Evolutionary conservation across 176 grass and related monocot species (phyloP).

Genomic region (Oryza glumipatula): DNA sequence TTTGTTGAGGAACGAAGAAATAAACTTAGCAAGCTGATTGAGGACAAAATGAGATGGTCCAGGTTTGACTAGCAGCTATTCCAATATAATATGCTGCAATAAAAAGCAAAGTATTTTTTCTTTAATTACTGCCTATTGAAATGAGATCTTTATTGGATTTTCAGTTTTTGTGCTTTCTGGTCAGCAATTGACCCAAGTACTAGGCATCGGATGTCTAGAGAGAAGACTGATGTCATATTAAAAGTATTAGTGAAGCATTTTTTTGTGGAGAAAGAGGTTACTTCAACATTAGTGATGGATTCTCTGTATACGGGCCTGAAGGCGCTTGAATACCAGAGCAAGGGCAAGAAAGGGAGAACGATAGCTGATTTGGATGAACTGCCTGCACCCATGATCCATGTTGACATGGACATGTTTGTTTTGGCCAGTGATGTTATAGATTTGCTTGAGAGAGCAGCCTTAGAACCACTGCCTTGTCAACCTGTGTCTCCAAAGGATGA

Average conservation of each 20-base stretch:
- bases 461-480: slow-evolving; percentile 67
- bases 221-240: slow-evolving; percentile 69
- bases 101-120: neutral
- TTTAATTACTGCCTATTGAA: slow-evolving; percentile 4
- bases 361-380: slow-evolving; percentile 67
- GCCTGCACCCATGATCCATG: slow-evolving; percentile 62
- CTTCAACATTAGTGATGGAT: slow-evolving; percentile 92
- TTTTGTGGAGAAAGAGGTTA: slow-evolving; percentile 93
- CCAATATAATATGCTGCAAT: slow-evolving; percentile 13
- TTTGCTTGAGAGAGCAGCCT: slow-evolving; percentile 73
- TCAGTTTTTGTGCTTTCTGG: slow-evolving; percentile 87
- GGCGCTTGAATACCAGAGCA: slow-evolving; percentile 77
- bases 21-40: slow-evolving; percentile 83
- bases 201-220: slow-evolving; percentile 68
- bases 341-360: slow-evolving; percentile 60
- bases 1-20: slow-evolving; percentile 91
- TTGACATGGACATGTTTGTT: slow-evolving; percentile 85
- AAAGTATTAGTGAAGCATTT: slow-evolving; percentile 91
- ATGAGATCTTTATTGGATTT: slow-evolving; percentile 43
- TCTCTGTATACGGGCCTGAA: slow-evolving; percentile 75
- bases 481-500: slow-evolving; percentile 71
- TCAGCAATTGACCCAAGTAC: slow-evolving; percentile 63
- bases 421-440: slow-evolving; percentile 83
- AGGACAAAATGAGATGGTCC: slow-evolving; percentile 87
- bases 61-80: slow-evolving; percentile 58